These are phyloP conservation scores for Paspalum notatum DNA, from an alignment of 176 grass and related monocot genomes.

Conservation along the genomic window DNA sequence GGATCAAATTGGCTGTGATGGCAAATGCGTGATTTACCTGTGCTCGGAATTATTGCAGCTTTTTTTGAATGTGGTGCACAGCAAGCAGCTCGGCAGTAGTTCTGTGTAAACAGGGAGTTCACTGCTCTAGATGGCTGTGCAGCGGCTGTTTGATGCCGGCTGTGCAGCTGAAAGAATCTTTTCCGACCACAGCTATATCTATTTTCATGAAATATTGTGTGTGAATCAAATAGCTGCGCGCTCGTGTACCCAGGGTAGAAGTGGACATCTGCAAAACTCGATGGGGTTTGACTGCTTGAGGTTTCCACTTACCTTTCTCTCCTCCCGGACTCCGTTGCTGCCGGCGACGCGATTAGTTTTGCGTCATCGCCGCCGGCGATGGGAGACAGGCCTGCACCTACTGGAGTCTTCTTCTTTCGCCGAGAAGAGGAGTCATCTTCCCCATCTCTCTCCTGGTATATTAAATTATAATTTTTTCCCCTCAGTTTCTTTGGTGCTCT, in stretches of 20 bases:
- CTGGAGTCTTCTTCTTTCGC: background rate
- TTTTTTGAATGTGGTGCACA: no score
- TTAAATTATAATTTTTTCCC: background rate
- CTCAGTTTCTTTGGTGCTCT: background rate
- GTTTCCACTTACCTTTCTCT: background rate
- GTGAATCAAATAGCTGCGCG: conserved; percentile 45
- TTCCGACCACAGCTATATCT: conserved; percentile 53
- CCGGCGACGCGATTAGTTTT: no score
- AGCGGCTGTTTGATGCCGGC: no score
- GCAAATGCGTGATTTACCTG: no score
- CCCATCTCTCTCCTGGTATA: background rate
- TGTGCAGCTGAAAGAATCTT: no score
- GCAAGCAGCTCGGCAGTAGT: no score
- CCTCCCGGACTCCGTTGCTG: background rate
- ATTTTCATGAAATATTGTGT: no score
- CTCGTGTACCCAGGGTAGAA: background rate
- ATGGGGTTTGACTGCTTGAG: background rate
- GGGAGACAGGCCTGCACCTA: background rate
- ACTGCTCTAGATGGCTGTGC: no score
- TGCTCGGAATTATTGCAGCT: conserved; percentile 37
- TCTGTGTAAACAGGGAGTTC: no score
- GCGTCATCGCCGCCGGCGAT: background rate
- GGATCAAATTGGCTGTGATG: no score
- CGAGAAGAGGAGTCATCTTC: background rate
- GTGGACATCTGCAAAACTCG: background rate